phyloP scores from a whole-genome alignment of 2,329 filamentous ascomycete genomes.

The Aureobasidium namibiae region DNA sequence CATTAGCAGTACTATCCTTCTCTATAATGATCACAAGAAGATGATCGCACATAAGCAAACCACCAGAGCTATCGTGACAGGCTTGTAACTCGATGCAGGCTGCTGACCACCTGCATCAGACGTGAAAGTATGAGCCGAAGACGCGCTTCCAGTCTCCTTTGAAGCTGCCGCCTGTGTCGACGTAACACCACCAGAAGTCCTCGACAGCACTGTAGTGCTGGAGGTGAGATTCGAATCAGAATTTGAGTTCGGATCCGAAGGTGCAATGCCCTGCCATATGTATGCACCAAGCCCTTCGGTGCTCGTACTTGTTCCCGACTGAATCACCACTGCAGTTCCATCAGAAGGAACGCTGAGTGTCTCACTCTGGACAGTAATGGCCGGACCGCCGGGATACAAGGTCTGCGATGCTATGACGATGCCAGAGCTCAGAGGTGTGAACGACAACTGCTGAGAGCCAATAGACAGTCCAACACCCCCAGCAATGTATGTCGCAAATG shows the following conservation, averaged over 20 bases:
- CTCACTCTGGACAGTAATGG: constrained; percentile 23
- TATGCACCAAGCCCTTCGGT: neutral
- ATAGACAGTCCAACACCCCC: neutral
- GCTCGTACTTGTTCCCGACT: neutral
- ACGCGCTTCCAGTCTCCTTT: neutral
- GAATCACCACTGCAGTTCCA: neutral
- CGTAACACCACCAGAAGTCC: neutral
- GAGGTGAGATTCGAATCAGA: neutral
- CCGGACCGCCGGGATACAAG: constrained; percentile 15
- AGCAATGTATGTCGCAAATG: neutral
- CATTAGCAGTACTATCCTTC: too few species aligned
- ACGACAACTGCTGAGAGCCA: neutral
- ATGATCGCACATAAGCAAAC: neutral
- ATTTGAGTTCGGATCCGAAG: neutral
- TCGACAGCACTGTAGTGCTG: neutral
- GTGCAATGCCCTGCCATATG: neutral
- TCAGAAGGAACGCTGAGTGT: neutral
- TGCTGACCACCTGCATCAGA: neutral
- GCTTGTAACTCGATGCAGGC: neutral
- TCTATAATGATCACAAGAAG: neutral
- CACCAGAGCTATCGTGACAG: neutral
- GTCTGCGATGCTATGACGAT: constrained; percentile 4
- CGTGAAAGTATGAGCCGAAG: neutral
- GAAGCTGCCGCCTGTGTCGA: neutral
- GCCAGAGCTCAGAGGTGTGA: neutral